These are phyloP conservation scores for Pelargonium citronellum DNA, from an alignment of 441 rosid species.

Conservation along the genomic window DNA sequence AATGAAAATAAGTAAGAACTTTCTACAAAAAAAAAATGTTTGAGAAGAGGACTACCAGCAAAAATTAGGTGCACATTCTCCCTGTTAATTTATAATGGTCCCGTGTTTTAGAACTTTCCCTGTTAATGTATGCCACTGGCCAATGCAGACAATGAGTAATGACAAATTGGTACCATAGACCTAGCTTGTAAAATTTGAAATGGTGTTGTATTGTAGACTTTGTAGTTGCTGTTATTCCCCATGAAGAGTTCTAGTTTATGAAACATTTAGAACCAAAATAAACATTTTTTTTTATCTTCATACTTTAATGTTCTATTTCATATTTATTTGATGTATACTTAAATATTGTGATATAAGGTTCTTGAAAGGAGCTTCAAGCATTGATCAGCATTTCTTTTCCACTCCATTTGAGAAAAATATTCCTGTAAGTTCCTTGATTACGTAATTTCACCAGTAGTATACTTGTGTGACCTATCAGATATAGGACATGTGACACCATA, in stretches of 20 bases:
- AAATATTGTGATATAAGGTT: conserved; percentile 40
- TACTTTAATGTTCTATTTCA: background rate
- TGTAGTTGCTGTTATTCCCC: conserved; percentile 2
- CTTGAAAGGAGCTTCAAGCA: conserved; percentile 84
- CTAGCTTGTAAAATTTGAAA: background rate
- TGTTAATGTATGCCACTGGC: background rate
- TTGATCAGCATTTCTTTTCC: conserved; percentile 75
- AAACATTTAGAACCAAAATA: background rate
- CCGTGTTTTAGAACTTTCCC: background rate
- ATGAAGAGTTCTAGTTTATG: background rate
- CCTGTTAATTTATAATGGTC: too few relatives aligned
- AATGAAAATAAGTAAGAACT: background rate
- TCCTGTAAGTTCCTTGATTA: conserved; percentile 53
- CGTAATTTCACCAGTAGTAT: background rate
- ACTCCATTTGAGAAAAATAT: conserved; percentile 71
- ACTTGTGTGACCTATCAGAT: background rate
- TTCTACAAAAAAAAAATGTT: background rate
- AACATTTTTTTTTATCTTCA: background rate
- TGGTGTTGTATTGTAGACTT: background rate
- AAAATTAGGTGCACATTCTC: too few relatives aligned
- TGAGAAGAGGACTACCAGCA: background rate
- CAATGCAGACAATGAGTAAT: background rate
- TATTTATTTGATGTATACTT: conserved; percentile 7
- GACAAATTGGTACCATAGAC: background rate
- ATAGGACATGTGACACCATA: background rate